Evolutionary conservation across 1,284 basidiomycete species (phyloP), one percentile per base, ranked within the genome.

Genomic region (Heliocybe sulcata): DNA sequence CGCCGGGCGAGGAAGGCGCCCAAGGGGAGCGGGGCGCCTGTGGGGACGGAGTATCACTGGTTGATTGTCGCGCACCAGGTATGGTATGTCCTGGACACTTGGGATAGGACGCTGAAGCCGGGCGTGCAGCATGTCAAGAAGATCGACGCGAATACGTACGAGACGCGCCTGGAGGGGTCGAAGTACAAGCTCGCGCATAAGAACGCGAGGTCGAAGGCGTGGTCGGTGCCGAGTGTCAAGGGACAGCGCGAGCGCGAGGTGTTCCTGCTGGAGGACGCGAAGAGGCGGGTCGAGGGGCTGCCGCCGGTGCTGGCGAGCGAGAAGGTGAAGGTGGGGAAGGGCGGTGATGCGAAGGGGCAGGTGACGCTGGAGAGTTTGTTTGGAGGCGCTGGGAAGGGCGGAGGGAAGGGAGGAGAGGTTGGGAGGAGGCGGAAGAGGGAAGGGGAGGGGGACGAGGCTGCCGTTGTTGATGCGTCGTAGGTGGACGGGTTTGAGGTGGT

Each of bases 31-130:
- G 51, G 54, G 42, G 42, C 51, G 4, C 53, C 53, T 26, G 53
- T 54, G 31, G 53, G 53, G n/a, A 54, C 53, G 8, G 47, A 54
- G 45, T 54, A 54, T 48, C 53, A 54, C 23, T 54, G 53, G 53
- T 35, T 54, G 20, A 54, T 54, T 9, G 53, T 42, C 8, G 38
- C 38, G 16, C 38, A 42, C 16, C 38, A 42, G 38, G 38, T 42
- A 42, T 16, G 19, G 8, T 42, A 9, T 3, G 16, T n/a, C n/a
- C 38, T 16, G 12, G 6, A 42, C n/a, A 42, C n/a, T 42, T 6
- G 19, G 16, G 38, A 42, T 6, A 6, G 6, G 6, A 4, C 6
- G 12, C 8, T 20, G 12, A 16, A 42, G 19, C n/a, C n/a, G 19
- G 12, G 38, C 16, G 19, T 42, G n/a, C n/a, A 42, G 38, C 19